These are phyloP conservation scores for Russula dissimulans DNA, from an alignment of 768 basidiomycete species.

Conservation along the genomic window DNA sequence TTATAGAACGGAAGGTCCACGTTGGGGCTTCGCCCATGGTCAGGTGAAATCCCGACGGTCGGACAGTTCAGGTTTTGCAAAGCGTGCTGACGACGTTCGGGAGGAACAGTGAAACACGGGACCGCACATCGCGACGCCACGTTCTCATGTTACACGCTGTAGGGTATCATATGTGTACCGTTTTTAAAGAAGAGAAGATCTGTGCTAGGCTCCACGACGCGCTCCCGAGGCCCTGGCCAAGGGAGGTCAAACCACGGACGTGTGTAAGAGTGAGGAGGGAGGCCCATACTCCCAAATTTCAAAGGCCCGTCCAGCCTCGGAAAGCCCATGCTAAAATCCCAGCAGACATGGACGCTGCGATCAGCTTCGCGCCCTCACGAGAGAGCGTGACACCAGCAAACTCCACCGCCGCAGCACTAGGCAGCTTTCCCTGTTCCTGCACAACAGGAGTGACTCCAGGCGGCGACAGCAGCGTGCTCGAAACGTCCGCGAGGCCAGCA, in stretches of 20 bases:
- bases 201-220: background rate
- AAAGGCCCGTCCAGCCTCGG: conserved; percentile 7
- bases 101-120: background rate
- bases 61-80: too few species aligned
- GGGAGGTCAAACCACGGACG: background rate
- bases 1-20: too few species aligned
- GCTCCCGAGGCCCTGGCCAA: background rate
- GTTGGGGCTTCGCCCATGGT: too few species aligned
- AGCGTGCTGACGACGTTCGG: too few species aligned
- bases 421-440: background rate
- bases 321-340: conserved; percentile 7
- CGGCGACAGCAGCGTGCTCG: too few species aligned
- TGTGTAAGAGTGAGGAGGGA: background rate
- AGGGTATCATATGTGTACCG: background rate
- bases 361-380: background rate
- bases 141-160: too few species aligned
- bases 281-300: background rate
- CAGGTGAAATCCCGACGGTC: too few species aligned
- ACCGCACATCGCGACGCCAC: background rate
- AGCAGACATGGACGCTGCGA: background rate
- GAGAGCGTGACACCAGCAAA: conserved; percentile 10
- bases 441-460: too few species aligned
- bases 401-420: conserved; percentile 2
- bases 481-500: background rate
- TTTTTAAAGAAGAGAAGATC: background rate